Conservation (phyloP, 2,329 filamentous ascomycete genomes). For the Ascochyta lentis region DNA sequence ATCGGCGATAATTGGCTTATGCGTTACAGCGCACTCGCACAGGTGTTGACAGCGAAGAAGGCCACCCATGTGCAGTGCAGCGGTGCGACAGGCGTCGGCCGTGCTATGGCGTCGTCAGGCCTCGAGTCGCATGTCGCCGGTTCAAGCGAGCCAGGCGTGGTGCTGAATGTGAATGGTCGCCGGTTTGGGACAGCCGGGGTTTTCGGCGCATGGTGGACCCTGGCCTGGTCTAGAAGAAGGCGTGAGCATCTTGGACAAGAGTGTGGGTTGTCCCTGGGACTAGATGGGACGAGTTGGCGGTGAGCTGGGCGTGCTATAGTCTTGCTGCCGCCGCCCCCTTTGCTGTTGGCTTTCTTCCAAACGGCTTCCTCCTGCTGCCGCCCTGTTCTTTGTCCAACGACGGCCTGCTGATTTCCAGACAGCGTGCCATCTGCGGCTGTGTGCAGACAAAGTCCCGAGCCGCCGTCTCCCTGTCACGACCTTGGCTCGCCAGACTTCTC, state of each 20-base stretch:
- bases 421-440: constrained; percentile 4
- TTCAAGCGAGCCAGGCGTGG: neutral
- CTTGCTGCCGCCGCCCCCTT: constrained; percentile 4
- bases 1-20: constrained; percentile 14
- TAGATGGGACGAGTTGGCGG: constrained; percentile 13
- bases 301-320: constrained; percentile 12
- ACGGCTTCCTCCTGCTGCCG: constrained; percentile 2
- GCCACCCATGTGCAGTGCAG: constrained; percentile 5
- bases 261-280: constrained; percentile 14
- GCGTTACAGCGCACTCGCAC: constrained; percentile 19
- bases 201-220: constrained; percentile 13
- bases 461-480: constrained; percentile 9
- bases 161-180: constrained; percentile 10
- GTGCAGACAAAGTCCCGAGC: constrained; percentile 5
- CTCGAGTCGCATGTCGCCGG: constrained; percentile 10
- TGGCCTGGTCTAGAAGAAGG: constrained; percentile 15
- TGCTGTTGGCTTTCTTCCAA: constrained; percentile 42
- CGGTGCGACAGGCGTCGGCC: neutral
- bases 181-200: constrained; percentile 6
- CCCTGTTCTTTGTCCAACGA: constrained; percentile 3
- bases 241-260: constrained; percentile 10
- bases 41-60: constrained; percentile 22
- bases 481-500: neutral
- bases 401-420: neutral
- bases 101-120: constrained; percentile 1